Percentiles rank a stretch among this genome's conserved stretches.
phyloP scores from a whole-genome alignment of 371 early-diverging fungal genomes.

The Haplosporangium sp. region DNA sequence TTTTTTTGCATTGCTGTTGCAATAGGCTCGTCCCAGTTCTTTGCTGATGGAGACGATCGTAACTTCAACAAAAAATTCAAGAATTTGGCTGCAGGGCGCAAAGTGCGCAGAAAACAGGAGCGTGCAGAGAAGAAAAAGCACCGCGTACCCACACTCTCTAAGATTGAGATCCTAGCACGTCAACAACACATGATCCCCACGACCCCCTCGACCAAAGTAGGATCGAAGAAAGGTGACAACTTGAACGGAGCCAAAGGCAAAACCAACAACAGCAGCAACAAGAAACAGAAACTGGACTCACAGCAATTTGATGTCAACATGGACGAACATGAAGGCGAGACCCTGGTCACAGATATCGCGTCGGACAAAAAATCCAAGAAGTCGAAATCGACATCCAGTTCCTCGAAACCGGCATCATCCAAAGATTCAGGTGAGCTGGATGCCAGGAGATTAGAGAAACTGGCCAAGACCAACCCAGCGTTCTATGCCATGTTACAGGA shows the following conservation, averaged over 20 bases:
- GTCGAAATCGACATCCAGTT: background rate
- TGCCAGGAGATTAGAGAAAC: constrained; percentile 66
- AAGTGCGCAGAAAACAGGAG: constrained; percentile 61
- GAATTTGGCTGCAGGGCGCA: constrained; percentile 56
- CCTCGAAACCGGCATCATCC: constrained; percentile 1
- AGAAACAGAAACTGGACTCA: constrained; percentile 31
- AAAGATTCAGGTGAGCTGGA: constrained; percentile 44
- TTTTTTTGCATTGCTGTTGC: background rate
- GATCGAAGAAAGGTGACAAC: constrained; percentile 1
- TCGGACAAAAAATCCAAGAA: constrained; percentile 16
- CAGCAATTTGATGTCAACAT: constrained; percentile 26
- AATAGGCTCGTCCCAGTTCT: constrained; percentile 37
- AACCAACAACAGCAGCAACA: constrained; percentile 23
- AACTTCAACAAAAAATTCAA: constrained; percentile 60
- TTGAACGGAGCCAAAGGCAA: background rate
- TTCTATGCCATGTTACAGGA: constrained; percentile 74
- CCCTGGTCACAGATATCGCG: constrained; percentile 29
- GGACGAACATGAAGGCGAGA: constrained; percentile 50
- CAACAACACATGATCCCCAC: constrained; percentile 50
- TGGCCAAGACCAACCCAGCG: constrained; percentile 75
- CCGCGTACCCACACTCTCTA: constrained; percentile 49
- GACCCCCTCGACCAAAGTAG: background rate
- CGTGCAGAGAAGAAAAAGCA: constrained; percentile 61
- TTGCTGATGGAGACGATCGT: constrained; percentile 55
- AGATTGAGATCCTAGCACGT: constrained; percentile 42